These are phyloP conservation scores for Papiliotrema terrestris DNA, from an alignment of 1,284 basidiomycete genomes.

Conservation along the genomic window DNA sequence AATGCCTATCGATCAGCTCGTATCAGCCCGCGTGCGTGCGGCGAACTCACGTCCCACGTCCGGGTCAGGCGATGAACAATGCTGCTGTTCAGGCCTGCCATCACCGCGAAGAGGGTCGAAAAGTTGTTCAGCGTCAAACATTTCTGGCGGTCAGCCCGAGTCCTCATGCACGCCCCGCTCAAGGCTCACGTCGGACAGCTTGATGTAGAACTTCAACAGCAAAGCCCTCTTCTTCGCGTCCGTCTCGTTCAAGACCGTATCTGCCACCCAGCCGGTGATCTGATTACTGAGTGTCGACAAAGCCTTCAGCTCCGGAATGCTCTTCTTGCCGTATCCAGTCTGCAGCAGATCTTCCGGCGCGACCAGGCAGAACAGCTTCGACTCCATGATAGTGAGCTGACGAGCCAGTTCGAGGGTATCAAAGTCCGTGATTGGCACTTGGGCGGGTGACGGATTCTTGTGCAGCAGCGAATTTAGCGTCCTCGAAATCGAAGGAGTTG, in stretches of 20 bases:
- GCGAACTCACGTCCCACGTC: slow-evolving; percentile 75
- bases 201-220: slow-evolving; percentile 87
- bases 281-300: slow-evolving; percentile 91
- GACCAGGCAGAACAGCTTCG: slow-evolving; percentile 80
- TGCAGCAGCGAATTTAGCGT: slow-evolving; percentile 59
- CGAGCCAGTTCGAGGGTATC: slow-evolving; percentile 88
- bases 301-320: slow-evolving; percentile 70
- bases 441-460: slow-evolving; percentile 39
- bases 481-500: slow-evolving; percentile 75
- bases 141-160: slow-evolving; percentile 56
- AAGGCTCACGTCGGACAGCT: slow-evolving; percentile 78
- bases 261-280: slow-evolving; percentile 93
- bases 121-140: slow-evolving; percentile 90
- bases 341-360: slow-evolving; percentile 86
- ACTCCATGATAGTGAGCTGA: slow-evolving; percentile 92
- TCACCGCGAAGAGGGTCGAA: slow-evolving; percentile 91
- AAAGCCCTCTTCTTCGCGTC: slow-evolving; percentile 79
- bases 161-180: slow-evolving; percentile 2
- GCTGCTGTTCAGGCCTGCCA: slow-evolving; percentile 90
- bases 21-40: slow-evolving; percentile 1
- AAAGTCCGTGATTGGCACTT: slow-evolving; percentile 80
- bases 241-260: slow-evolving; percentile 77
- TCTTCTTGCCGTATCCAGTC: slow-evolving; percentile 70
- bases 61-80: slow-evolving; percentile 88
- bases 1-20: slow-evolving; percentile 60